These are phyloP conservation scores for Cystobasidium onofrii DNA, from an alignment of 768 basidiomycete species.

Conservation along the genomic window DNA sequence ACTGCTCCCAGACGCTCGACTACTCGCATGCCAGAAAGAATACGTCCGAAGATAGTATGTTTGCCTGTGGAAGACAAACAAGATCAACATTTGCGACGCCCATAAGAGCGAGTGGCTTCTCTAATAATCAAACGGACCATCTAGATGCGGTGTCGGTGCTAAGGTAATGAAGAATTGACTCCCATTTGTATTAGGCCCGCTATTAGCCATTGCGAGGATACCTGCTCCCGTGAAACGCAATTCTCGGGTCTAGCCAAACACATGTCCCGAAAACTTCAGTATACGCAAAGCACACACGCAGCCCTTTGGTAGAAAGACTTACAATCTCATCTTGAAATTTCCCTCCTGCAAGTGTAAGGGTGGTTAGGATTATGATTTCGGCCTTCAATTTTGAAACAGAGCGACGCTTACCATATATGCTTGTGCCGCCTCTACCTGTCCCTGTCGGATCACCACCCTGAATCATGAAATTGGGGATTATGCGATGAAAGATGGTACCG, in stretches of 20 bases:
- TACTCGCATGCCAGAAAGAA: constrained; percentile 82
- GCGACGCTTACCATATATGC: constrained; percentile 42
- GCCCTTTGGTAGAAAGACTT: constrained; percentile 13
- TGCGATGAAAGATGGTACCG: constrained; percentile 77
- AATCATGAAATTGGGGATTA: constrained; percentile 95
- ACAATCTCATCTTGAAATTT: constrained; percentile 54
- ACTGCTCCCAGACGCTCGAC: constrained; percentile 86
- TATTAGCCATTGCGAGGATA: constrained; percentile 60
- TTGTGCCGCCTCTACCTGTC: constrained; percentile 67
- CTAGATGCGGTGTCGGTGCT: constrained; percentile 35
- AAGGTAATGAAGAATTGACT: constrained; percentile 46
- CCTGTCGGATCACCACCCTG: constrained; percentile 91
- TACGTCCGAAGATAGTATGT: constrained; percentile 61
- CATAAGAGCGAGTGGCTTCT: constrained; percentile 34
- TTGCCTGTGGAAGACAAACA: constrained; percentile 42
- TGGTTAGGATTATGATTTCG: no score
- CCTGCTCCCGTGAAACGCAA: constrained; percentile 91
- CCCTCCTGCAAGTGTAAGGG: constrained; percentile 40
- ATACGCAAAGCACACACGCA: constrained; percentile 50
- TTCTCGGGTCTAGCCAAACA: constrained; percentile 55
- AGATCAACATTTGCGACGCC: constrained; percentile 45
- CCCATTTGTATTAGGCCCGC: constrained; percentile 50
- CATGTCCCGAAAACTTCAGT: constrained; percentile 1
- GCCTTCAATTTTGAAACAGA: not conserved
- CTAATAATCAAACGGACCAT: constrained; percentile 21